phyloP scores from a whole-genome alignment of 2,329 filamentous ascomycete species.

The Amesomyces nigricolor region DNA sequence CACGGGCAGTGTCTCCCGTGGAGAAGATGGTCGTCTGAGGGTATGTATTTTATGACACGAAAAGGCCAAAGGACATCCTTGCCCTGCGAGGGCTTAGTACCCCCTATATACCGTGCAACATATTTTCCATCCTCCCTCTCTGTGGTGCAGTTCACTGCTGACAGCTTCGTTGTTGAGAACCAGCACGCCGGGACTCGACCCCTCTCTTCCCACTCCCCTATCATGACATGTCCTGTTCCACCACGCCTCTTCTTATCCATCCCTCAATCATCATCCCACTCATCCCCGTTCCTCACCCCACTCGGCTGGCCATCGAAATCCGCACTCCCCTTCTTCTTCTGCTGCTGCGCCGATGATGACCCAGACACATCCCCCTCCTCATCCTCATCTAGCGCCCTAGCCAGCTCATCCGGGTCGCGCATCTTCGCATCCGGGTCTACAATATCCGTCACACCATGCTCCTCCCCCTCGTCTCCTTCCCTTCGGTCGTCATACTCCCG shows the following conservation, averaged over 20 bases:
- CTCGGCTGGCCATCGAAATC: slow-evolving; percentile 31
- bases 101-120: too few species aligned
- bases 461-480: slow-evolving; percentile 35
- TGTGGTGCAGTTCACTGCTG: too few species aligned
- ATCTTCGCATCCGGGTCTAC: slow-evolving; percentile 60
- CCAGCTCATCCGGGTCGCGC: slow-evolving; percentile 61
- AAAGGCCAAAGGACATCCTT: too few species aligned
- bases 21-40: too few species aligned
- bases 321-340: slow-evolving; percentile 16
- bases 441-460: slow-evolving; percentile 36
- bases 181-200: too few species aligned
- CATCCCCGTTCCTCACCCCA: slow-evolving; percentile 42
- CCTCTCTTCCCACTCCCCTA: too few species aligned
- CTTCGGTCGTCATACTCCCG: slow-evolving; percentile 24
- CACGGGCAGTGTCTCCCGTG: too few species aligned
- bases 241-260: background rate
- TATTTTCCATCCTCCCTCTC: too few species aligned
- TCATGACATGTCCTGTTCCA: background rate
- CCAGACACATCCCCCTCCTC: slow-evolving; percentile 35
- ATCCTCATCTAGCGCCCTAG: slow-evolving; percentile 53
- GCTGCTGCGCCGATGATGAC: background rate
- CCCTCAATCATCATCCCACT: slow-evolving; percentile 35
- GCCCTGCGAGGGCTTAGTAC: too few species aligned
- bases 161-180: too few species aligned
- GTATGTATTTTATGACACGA: too few species aligned